These are phyloP conservation scores for Allium sativum DNA, from an alignment of 106 monocot species.

Conservation along the genomic window DNA sequence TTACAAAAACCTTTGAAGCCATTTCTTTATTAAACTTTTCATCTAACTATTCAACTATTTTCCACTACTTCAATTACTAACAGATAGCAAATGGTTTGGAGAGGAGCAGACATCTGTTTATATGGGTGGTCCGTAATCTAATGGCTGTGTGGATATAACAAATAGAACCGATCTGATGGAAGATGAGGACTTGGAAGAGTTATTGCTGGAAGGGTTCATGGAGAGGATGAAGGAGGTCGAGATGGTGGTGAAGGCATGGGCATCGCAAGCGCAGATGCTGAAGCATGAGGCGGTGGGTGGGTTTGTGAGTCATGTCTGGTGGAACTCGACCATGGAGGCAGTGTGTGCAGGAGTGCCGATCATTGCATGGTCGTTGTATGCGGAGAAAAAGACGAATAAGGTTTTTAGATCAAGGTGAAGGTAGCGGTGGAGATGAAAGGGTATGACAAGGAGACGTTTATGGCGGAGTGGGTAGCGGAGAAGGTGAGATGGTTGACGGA, in stretches of 20 bases:
- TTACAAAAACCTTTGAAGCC: too few relatives aligned
- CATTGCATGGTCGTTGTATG: conserved; percentile 57
- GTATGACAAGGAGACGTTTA: conserved; percentile 34
- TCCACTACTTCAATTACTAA: too few relatives aligned
- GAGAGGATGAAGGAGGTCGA: conserved; percentile 36
- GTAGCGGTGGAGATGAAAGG: conserved; percentile 36
- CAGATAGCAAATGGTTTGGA: conserved; percentile 62
- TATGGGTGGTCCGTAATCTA: conserved; percentile 64
- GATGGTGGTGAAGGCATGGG: conserved; percentile 52
- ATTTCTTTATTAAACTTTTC: too few relatives aligned
- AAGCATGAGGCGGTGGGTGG: conserved; percentile 40
- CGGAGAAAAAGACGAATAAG: conserved; percentile 55
- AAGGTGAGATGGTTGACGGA: conserved; percentile 51
- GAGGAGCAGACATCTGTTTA: conserved; percentile 47
- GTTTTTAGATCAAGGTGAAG: conserved; percentile 25
- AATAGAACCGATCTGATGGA: conserved; percentile 2
- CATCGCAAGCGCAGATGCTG: conserved; percentile 45
- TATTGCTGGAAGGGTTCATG: conserved; percentile 51
- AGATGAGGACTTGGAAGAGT: conserved; percentile 33
- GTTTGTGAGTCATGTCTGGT: conserved; percentile 61
- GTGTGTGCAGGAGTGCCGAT: conserved; percentile 39
- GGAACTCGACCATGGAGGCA: conserved; percentile 57
- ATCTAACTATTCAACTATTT: too few relatives aligned
- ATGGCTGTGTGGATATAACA: conserved; percentile 2
- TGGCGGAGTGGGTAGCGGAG: conserved; percentile 44